Conservation (phyloP, 2,329 filamentous ascomycete species). For the Harringtonia aguacate region DNA sequence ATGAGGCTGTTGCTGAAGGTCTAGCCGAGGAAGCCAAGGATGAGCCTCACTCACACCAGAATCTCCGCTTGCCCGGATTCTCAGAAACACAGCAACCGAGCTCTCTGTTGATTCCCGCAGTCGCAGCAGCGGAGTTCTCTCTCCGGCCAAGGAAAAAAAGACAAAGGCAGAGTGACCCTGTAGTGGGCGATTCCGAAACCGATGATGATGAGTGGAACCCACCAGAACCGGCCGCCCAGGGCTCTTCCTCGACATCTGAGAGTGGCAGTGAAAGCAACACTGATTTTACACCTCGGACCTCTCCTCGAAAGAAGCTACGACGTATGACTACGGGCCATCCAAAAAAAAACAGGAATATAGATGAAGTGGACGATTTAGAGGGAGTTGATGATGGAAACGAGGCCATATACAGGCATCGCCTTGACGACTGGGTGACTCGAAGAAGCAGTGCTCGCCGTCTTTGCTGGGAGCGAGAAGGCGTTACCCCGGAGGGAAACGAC, state of each 20-base stretch:
- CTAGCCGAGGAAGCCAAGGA: conserved; percentile 30
- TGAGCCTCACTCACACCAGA: conserved; percentile 56
- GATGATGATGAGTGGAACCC: conserved; percentile 10
- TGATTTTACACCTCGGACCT: conserved; percentile 16
- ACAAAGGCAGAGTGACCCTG: conserved; percentile 25
- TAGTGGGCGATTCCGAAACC: conserved; percentile 19
- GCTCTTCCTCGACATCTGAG: conserved; percentile 9
- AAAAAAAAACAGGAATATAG: conserved; percentile 21
- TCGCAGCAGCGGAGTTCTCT: conserved; percentile 42
- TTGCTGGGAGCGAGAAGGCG: conserved; percentile 21
- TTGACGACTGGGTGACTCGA: conserved; percentile 62
- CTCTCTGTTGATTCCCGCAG: conserved; percentile 19
- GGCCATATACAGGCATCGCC: conserved; percentile 60
- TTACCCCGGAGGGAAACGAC: conserved; percentile 23
- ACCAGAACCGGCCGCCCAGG: conserved; percentile 14
- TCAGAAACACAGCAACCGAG: conserved; percentile 27
- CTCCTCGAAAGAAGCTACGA: conserved; percentile 12
- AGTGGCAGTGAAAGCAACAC: conserved; percentile 5
- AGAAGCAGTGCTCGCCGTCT: conserved; percentile 28
- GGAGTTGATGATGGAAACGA: conserved; percentile 85
- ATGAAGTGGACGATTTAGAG: conserved; percentile 36
- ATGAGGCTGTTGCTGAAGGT: conserved; percentile 49
- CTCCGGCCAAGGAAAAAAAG: conserved; percentile 48
- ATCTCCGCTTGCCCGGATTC: conserved; percentile 65
- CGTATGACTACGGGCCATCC: too few relatives aligned